Percentiles rank a stretch among this genome's conserved stretches.
phyloP scores from a whole-genome alignment of 192 early-diverging fungal species.

The Coemansia sp. region DNA sequence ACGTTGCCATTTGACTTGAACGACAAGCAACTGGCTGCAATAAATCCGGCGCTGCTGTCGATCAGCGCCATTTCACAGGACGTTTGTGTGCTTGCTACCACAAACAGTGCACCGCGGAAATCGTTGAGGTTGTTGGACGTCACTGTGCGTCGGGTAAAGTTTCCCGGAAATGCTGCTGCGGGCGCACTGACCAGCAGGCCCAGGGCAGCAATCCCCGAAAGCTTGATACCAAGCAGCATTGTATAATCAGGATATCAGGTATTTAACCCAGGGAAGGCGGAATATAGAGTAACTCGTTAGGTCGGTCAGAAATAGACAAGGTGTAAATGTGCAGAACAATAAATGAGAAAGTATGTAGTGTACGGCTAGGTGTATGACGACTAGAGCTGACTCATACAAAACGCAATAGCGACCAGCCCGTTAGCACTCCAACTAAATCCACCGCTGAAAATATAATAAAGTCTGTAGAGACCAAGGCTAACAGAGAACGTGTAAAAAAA shows the following conservation, averaged over 20 bases:
- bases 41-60: slow-evolving; percentile 22
- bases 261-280: background rate
- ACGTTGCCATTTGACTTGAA: slow-evolving; percentile 23
- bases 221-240: background rate
- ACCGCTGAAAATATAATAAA: background rate
- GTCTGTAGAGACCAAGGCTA: background rate
- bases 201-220: slow-evolving; percentile 6
- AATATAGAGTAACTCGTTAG: background rate
- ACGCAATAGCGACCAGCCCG: background rate
- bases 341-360: background rate
- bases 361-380: background rate
- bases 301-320: too few relatives aligned
- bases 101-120: slow-evolving; percentile 30
- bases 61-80: slow-evolving; percentile 50
- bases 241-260: background rate
- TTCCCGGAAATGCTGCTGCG: slow-evolving; percentile 7
- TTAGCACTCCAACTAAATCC: background rate
- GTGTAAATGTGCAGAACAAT: background rate
- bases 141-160: slow-evolving; percentile 28
- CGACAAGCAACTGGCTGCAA: slow-evolving; percentile 40
- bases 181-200: background rate
- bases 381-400: background rate
- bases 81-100: slow-evolving; percentile 28
- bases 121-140: background rate
- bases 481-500: background rate